phyloP scores from a whole-genome alignment of 805 yeast genomes.

The Sporopachydermia quercuum region DNA sequence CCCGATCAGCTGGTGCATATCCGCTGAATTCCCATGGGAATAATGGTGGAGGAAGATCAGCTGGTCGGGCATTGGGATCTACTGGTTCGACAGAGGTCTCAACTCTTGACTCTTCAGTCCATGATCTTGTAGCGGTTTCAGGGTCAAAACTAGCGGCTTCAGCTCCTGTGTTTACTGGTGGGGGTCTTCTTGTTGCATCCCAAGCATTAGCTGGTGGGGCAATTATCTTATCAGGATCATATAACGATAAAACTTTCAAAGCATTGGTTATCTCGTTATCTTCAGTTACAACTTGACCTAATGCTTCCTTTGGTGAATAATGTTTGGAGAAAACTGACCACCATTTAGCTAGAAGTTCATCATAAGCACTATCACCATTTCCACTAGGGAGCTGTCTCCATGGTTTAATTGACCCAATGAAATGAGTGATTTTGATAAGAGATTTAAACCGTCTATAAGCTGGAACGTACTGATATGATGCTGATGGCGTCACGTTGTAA shows the following conservation, averaged over 20 bases:
- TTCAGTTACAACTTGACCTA: conserved; percentile 1
- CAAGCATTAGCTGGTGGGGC: conserved; percentile 4
- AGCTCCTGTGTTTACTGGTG: conserved; percentile 6
- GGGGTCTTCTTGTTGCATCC: conserved; percentile 8
- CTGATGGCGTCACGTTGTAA: conserved; percentile 65
- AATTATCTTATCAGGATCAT: background rate
- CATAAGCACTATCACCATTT: conserved; percentile 3
- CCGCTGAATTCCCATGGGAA: conserved; percentile 11
- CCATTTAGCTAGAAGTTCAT: conserved; percentile 8
- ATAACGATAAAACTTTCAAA: background rate
- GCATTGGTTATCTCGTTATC: background rate
- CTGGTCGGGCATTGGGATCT: background rate
- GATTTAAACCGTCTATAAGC: conserved; percentile 40
- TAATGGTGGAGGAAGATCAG: conserved; percentile 7
- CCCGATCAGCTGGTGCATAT: conserved; percentile 4
- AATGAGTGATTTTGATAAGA: conserved; percentile 25
- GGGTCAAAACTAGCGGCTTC: conserved; percentile 7
- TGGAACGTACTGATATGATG: conserved; percentile 56
- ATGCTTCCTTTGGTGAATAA: conserved; percentile 26
- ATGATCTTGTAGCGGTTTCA: conserved; percentile 2
- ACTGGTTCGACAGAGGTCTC: conserved; percentile 2
- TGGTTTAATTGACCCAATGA: conserved; percentile 23
- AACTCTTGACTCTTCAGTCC: conserved; percentile 1
- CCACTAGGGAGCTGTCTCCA: conserved; percentile 15
- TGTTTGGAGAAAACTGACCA: conserved; percentile 49